Evolutionary conservation across 257 asterid genomes (phyloP), one percentile per base, ranked within the genome.

Genomic region (Penstemon eatonii): DNA sequence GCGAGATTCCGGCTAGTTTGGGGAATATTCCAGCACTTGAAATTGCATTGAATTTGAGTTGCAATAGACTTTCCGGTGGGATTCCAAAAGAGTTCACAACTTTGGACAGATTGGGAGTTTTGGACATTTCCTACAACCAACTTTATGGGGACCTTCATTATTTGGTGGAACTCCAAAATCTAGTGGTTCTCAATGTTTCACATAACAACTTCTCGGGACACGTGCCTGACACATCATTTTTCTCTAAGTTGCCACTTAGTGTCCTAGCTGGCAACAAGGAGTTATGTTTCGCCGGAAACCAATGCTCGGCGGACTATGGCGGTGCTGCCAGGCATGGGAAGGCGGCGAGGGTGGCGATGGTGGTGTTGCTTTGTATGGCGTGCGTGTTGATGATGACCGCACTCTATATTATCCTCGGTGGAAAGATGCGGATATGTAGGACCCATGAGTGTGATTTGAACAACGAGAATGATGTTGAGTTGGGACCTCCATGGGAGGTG

Each of bases 401-500:
- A 9, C 74, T 85, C 67, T 85, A 72, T 77, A 81, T 85, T 10
- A 77, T 83, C 74, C 72, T 85, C 0, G 81, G 77, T 0, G 81
- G 75, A 56, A 78, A 59, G 56, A 78, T 71, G 60, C 72, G 60
- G 63, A 72, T 19, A 39, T 78, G 50, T 0, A 47, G 66, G 54
- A 33, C 76, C 74, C 77, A 18, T 11, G 72, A 69, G 37, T 50
- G 69, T 42, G 74, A 83, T 64, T 11, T 57, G 67, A 71, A 66
- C 43, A 60, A 60, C n/a, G 73, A 65, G 4, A 74, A 60, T 9
- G 84, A 79, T 52, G 75, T 76, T 47, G 89, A 78, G 13, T 76
- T 84, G 68, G 74, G 75, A 36, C 81, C 83, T 18, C 86, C 89
- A n/a, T 84, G 89, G 89, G 89, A 84, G 49, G 84, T 84, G 51